phyloP scores from a whole-genome alignment of 2,329 filamentous ascomycete genomes.

The Fusarium tupiense region DNA sequence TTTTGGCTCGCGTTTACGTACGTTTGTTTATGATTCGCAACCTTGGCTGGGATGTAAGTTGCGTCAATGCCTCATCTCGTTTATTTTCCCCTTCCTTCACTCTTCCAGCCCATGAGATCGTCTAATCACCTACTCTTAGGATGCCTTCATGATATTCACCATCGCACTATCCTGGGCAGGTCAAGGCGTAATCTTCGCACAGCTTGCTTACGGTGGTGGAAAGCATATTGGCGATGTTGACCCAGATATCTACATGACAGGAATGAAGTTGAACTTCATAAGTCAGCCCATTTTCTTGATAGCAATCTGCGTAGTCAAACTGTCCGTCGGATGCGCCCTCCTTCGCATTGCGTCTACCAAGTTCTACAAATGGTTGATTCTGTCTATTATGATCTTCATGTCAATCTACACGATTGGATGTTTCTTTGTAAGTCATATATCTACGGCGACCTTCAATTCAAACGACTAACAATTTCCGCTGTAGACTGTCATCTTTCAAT shows the following conservation, averaged over 20 bases:
- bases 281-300: slow-evolving; percentile 56
- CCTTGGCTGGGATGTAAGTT: slow-evolving; percentile 57
- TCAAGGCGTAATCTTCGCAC: slow-evolving; percentile 51
- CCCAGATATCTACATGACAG: slow-evolving; percentile 45
- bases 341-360: slow-evolving; percentile 52
- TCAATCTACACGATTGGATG: slow-evolving; percentile 45
- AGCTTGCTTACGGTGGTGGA: slow-evolving; percentile 57
- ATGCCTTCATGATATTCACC: slow-evolving; percentile 44
- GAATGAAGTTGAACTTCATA: slow-evolving; percentile 55
- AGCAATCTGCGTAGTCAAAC: slow-evolving; percentile 54
- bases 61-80: background rate
- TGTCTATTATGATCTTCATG: slow-evolving; percentile 51
- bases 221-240: slow-evolving; percentile 56
- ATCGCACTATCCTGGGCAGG: slow-evolving; percentile 50
- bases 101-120: background rate
- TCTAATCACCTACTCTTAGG: slow-evolving; percentile 28
- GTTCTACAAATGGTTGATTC: slow-evolving; percentile 49
- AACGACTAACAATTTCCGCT: background rate
- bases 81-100: background rate
- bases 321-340: slow-evolving; percentile 54
- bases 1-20: slow-evolving; percentile 57
- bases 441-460: rapidly evolving
- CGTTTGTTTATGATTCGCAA: slow-evolving; percentile 57
- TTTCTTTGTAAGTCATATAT: slow-evolving; percentile 47
- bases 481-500: slow-evolving; percentile 58